These are phyloP conservation scores for Leucocoprinus leucothites DNA, from an alignment of 768 basidiomycete species.

Conservation along the genomic window DNA sequence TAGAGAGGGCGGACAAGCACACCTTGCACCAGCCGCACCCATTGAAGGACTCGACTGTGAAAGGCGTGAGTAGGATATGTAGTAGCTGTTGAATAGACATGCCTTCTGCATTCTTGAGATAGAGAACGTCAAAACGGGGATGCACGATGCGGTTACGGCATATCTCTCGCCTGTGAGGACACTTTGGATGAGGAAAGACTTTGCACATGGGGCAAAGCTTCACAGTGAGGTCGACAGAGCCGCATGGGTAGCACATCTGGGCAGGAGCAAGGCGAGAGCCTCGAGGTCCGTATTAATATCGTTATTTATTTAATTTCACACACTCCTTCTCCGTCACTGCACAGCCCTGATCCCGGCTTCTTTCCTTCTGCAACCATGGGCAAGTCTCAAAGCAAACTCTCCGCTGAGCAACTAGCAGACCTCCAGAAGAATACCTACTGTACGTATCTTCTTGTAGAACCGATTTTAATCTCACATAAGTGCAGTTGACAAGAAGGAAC, in stretches of 20 bases:
- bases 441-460: constrained; percentile 33
- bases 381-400: constrained; percentile 94
- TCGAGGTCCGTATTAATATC: constrained; percentile 9
- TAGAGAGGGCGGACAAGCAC: constrained; percentile 17
- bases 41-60: constrained; percentile 72
- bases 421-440: constrained; percentile 99
- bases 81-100: constrained; percentile 21
- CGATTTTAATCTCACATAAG: constrained; percentile 12
- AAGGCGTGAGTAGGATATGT: constrained; percentile 2
- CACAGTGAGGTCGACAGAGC: constrained; percentile 65
- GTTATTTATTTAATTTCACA: constrained; percentile 14
- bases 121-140: constrained; percentile 75
- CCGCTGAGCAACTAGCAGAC: constrained; percentile 89
- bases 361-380: constrained; percentile 63
- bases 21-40: constrained; percentile 93
- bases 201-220: constrained; percentile 82
- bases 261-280: constrained; percentile 23
- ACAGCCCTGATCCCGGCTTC: constrained; percentile 17
- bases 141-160: constrained; percentile 74
- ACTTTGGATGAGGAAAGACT: constrained; percentile 72
- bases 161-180: constrained; percentile 71
- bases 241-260: constrained; percentile 70
- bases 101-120: constrained; percentile 89
- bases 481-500: constrained; percentile 92
- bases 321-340: constrained; percentile 16